These are phyloP conservation scores for Populus tomentosa DNA, from an alignment of 441 rosid species.

Conservation along the genomic window DNA sequence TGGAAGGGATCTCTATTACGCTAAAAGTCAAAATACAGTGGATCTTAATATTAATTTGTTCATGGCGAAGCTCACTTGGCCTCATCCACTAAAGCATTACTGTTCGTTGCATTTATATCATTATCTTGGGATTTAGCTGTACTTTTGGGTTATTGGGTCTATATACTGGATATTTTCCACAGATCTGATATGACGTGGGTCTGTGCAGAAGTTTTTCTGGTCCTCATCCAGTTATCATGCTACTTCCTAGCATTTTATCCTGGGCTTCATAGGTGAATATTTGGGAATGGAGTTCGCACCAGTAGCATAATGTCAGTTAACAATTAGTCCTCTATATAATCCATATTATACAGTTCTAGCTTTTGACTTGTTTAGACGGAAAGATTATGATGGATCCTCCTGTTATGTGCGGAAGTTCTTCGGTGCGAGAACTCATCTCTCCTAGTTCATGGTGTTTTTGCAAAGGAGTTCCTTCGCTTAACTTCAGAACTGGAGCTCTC, in stretches of 20 bases:
- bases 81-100: conserved; percentile 28
- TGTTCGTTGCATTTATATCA: conserved; percentile 29
- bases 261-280: conserved; percentile 32
- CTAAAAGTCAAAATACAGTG: conserved; percentile 29
- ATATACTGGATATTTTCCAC: conserved; percentile 24
- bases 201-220: conserved; percentile 8
- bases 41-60: conserved; percentile 24
- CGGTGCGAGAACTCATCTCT: conserved; percentile 37
- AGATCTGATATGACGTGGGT: conserved; percentile 15
- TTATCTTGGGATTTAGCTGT: conserved; percentile 27
- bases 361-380: conserved; percentile 27
- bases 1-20: conserved; percentile 29
- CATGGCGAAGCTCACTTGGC: conserved; percentile 45
- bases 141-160: conserved; percentile 33
- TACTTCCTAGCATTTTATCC: conserved; percentile 24
- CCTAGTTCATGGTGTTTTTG: conserved; percentile 48
- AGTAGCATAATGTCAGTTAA: conserved; percentile 24
- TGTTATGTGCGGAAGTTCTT: conserved; percentile 38
- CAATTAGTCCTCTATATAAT: conserved; percentile 19
- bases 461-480: conserved; percentile 56
- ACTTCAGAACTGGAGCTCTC: conserved; percentile 60
- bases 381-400: conserved; percentile 33
- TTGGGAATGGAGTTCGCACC: conserved; percentile 30
- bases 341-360: conserved; percentile 15
- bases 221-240: conserved; percentile 22